A percentile compares a stretch with the other conserved stretches of the same genome.
Evolutionary conservation across 352 stramenopile genomes (phyloP).

Genomic region (Phytophthora constricta): DNA sequence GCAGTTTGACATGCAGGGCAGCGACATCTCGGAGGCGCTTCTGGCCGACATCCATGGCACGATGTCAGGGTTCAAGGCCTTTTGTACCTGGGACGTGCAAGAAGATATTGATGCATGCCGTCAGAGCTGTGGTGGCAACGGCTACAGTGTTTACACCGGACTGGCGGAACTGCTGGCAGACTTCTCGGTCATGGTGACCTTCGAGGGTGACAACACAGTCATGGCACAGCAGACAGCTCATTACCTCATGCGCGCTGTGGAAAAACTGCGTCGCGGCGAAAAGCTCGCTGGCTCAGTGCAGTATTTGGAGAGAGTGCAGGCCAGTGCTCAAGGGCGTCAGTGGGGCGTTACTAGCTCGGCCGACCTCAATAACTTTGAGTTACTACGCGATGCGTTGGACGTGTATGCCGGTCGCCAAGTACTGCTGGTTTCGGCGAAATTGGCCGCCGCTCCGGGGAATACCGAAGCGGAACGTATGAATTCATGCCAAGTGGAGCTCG

Average conservation of each 20-base stretch:
- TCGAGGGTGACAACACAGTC: conserved; percentile 97
- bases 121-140: conserved; percentile 95
- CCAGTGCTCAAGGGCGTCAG: conserved; percentile 12
- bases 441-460: conserved; percentile 30
- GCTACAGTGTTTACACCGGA: conserved; percentile 92
- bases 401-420: conserved; percentile 64
- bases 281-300: conserved; percentile 65
- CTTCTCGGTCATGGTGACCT: conserved; percentile 96
- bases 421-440: conserved; percentile 45
- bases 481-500: conserved; percentile 77
- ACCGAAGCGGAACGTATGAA: conserved; percentile 59
- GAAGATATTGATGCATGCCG: conserved; percentile 94
- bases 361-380: conserved; percentile 40
- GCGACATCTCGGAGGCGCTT: conserved; percentile 64
- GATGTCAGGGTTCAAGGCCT: conserved; percentile 95
- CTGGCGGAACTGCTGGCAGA: conserved; percentile 91
- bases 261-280: conserved; percentile 55
- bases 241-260: conserved; percentile 72
- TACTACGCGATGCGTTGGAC: conserved; percentile 53
- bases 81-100: conserved; percentile 90
- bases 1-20: conserved; percentile 83
- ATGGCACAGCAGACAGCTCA: conserved; percentile 93
- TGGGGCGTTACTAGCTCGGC: conserved; percentile 41
- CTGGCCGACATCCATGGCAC: conserved; percentile 95
- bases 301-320: conserved; percentile 58